phyloP scores from a whole-genome alignment of 2,329 filamentous ascomycete species.

The Aspergillus tubingensis region DNA sequence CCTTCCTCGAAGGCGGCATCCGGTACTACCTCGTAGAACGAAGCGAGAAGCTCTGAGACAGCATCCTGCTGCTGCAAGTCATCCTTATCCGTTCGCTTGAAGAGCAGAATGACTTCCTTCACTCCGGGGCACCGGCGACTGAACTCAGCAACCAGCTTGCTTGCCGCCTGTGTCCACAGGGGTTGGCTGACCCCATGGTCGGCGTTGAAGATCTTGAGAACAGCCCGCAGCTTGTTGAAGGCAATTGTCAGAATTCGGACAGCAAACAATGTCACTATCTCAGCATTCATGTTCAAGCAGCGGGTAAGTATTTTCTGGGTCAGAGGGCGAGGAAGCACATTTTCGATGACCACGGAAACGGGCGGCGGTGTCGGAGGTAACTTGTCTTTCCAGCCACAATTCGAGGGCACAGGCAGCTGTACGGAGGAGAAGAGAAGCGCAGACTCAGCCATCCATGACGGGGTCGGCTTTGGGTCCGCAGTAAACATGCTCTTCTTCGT shows the following conservation, averaged over 20 bases:
- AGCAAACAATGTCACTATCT: slow-evolving; percentile 81
- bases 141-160: slow-evolving; percentile 72
- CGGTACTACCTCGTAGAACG: slow-evolving; percentile 85
- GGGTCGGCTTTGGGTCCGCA: slow-evolving; percentile 87
- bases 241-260: slow-evolving; percentile 76
- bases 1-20: slow-evolving; percentile 78
- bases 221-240: slow-evolving; percentile 72
- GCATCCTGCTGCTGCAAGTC: slow-evolving; percentile 77
- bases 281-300: slow-evolving; percentile 75
- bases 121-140: slow-evolving; percentile 76
- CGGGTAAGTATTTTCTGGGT: slow-evolving; percentile 76
- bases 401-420: slow-evolving; percentile 69
- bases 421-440: slow-evolving; percentile 83
- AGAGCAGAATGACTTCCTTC: slow-evolving; percentile 75
- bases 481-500: slow-evolving; percentile 75
- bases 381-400: slow-evolving; percentile 67
- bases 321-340: slow-evolving; percentile 78
- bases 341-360: slow-evolving; percentile 76
- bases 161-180: slow-evolving; percentile 70
- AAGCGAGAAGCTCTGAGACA: slow-evolving; percentile 71
- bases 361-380: slow-evolving; percentile 74
- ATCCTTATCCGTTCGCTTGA: slow-evolving; percentile 67
- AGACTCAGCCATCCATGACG: slow-evolving; percentile 93
- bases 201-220: slow-evolving; percentile 62
- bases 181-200: slow-evolving; percentile 48